Conservation (phyloP, 2,329 filamentous ascomycete genomes). For the Amesomyces nigricolor region DNA sequence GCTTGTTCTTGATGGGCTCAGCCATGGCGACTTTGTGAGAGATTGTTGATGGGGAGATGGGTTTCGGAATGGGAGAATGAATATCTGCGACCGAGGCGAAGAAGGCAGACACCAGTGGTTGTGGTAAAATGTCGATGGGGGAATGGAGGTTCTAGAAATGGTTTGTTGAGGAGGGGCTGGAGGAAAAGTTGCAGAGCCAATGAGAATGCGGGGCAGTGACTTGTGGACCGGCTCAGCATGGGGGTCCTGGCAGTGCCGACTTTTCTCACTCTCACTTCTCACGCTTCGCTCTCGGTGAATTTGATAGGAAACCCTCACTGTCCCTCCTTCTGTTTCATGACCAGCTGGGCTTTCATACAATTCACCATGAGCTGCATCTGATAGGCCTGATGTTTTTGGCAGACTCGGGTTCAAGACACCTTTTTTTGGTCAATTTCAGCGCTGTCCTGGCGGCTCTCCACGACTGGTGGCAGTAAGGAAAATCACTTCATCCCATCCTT, state of each 20-base stretch:
- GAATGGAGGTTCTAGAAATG: conserved; percentile 19
- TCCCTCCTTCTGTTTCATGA: not conserved
- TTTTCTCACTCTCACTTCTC: conserved; percentile 4
- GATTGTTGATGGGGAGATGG: conserved; percentile 23
- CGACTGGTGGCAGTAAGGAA: not conserved
- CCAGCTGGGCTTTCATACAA: not conserved
- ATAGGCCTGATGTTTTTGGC: not conserved
- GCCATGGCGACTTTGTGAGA: conserved; percentile 43
- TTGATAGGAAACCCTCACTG: not conserved
- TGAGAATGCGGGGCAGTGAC: conserved; percentile 25
- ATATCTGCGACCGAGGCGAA: conserved; percentile 19
- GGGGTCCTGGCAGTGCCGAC: conserved; percentile 1
- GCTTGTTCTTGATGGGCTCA: conserved; percentile 60
- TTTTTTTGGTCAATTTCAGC: too few species aligned
- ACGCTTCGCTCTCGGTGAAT: not conserved
- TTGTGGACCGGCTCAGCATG: conserved; percentile 13
- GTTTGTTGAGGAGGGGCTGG: conserved; percentile 21
- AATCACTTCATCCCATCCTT: not conserved
- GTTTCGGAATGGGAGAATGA: conserved; percentile 21
- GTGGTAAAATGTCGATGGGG: conserved; percentile 20
- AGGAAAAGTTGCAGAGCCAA: conserved; percentile 16
- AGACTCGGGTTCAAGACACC: too few species aligned
- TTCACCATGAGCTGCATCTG: not conserved
- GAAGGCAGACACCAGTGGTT: conserved; percentile 11
- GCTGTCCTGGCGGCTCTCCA: too few species aligned